Evolutionary conservation across 1,139 yeast species (phyloP), one percentile per base, ranked within the genome.

Genomic region (Geotrichum klebahnii): DNA sequence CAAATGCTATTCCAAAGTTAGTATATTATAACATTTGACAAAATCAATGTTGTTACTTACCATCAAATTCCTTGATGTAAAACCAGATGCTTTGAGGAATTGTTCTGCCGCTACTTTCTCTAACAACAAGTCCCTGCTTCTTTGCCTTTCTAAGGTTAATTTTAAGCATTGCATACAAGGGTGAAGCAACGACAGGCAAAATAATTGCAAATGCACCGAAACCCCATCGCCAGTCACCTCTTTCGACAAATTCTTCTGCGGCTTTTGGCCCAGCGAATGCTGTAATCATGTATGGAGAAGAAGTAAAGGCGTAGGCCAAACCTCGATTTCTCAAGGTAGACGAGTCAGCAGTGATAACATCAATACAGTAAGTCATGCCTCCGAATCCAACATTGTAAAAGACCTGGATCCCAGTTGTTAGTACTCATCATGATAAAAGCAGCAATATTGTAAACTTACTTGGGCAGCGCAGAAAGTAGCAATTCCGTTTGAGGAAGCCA

Each of bases 251-350:
- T 6, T 8, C 8, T 17, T 33, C 36, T 6, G 36, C 36, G 16
- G 36, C 36, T 12, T 12, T 12, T 9, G 12, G 12, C 12, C 31
- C 31, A 28, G 31, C n/a, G n/a, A 61, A 66, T 3, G 66, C 64
- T 10, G 69, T 60, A 46, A 59, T 56, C 41, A 65, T 64, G 55
- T 56, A 62, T 10, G 69, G 67, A 42, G 68, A 55, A n/a, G 58
- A 47, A 20, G 66, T 57, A 42, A 60, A 64, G 2, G 61, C 68
- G 45, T 60, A 59, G 2, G 66, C 61, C 44, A 66, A 55, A 9
- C 63, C 68, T 53, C 69, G 59, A 55, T 65, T 64, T 39, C 55
- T 58, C 52, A 66, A 51, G 16, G 59, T 59, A 17, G 66, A 55
- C 9, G 68, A 61, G 55, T 66, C 69, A 35, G 69, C 69, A 42